Base-by-base conservation (phyloP, 768 basidiomycete genomes). In the Phanerochaete sordida region DNA sequence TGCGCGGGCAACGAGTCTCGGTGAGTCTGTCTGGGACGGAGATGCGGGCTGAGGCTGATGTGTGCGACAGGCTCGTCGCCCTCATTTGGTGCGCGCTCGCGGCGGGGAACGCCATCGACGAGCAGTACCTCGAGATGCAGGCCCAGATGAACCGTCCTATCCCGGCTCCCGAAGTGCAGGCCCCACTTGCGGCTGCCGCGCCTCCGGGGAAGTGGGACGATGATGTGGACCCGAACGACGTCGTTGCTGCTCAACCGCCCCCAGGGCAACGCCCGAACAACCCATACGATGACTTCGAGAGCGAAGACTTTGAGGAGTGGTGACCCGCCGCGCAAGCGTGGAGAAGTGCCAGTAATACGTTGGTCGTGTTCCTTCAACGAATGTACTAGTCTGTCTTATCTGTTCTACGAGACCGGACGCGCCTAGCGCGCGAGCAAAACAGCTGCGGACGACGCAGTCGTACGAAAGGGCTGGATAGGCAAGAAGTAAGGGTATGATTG, bases 1-100 rank as follows among this genome's bases (percentile, higher is more conserved):
- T 70, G 68, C 43, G 69, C 68, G 16, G 69, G 69, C 5, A 68
- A 58, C 46, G 69, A 70, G 56, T 69, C 68, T 65, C 64, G 66
- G 69, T 66, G 43, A 12, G 64, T 44, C 3, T 2, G n/a, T n/a
- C 8, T 21, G 23, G 3, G 16, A 2, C 5, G 35, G 8, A 6
- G 28, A 23, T 26, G 2, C 24, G 28, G 24, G 23, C 13, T 48
- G 16, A 58, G 44, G 56, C 8, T 12, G 30, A n/a, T 3, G 24
- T n/a, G 13, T 50, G 23, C 15, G 21, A 15, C 44, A 69, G 68
- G 44, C 43, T 69, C 3, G 23, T 70, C 2, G 68, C 66, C 2
- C 53, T 58, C 9, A 63, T 66, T 35, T 70, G 69, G 69, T 46
- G 62, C 12, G 59, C 61, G 0, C 65, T 69, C 62, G 69, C 62